phyloP scores from a whole-genome alignment of 805 yeast species.

The Monosporozyma siamensis region DNA sequence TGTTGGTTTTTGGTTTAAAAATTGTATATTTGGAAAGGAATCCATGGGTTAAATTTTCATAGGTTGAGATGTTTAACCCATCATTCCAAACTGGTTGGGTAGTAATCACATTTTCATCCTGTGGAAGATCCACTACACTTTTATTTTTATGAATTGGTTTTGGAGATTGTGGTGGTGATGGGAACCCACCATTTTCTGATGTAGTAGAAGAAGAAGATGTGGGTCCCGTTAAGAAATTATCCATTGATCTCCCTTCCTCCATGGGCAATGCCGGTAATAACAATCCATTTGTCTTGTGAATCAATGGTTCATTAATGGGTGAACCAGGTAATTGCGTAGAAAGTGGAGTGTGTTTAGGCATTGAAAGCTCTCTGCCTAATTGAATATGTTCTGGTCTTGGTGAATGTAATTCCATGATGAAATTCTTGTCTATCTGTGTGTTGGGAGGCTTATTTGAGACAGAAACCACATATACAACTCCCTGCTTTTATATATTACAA shows the following conservation, averaged over 20 bases:
- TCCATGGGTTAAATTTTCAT: constrained; percentile 11
- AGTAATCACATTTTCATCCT: constrained; percentile 7
- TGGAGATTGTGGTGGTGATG: constrained; percentile 30
- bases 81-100: constrained; percentile 18
- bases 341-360: background rate
- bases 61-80: constrained; percentile 10
- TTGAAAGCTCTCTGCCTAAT: constrained; percentile 12
- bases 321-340: background rate
- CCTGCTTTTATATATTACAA: background rate
- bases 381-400: constrained; percentile 29
- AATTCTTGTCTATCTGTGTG: too few relatives aligned
- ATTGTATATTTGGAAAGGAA: constrained; percentile 22
- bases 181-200: too few relatives aligned
- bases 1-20: constrained; percentile 5
- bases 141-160: constrained; percentile 3
- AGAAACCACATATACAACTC: too few relatives aligned
- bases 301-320: background rate
- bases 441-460: too few relatives aligned
- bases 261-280: background rate
- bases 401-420: constrained; percentile 24
- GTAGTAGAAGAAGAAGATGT: too few relatives aligned
- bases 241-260: constrained; percentile 2
- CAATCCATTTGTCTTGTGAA: background rate
- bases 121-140: too few relatives aligned
- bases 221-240: background rate